phyloP scores from a whole-genome alignment of 2,329 filamentous ascomycete species.

The Neonectria sp. region DNA sequence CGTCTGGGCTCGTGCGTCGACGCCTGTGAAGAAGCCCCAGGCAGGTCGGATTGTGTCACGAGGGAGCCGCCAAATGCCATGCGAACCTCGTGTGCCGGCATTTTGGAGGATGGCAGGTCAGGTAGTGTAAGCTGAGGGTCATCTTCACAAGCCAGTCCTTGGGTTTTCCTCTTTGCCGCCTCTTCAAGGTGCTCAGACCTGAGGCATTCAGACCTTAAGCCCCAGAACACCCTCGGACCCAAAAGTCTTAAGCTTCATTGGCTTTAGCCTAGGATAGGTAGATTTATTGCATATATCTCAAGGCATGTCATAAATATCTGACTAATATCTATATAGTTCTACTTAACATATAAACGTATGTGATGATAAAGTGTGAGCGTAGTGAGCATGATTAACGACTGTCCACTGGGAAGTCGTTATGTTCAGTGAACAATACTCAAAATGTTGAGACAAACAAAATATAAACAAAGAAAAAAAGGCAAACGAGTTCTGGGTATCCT shows the following conservation, averaged over 20 bases:
- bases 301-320: too few species aligned
- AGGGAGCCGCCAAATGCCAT: slow-evolving; percentile 23
- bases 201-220: not conserved
- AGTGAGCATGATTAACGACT: not conserved
- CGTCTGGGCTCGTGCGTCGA: slow-evolving; percentile 29
- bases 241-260: not conserved
- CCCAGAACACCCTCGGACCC: not conserved
- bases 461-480: not conserved
- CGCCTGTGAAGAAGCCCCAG: not conserved
- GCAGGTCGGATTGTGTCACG: slow-evolving; percentile 37
- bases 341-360: too few species aligned
- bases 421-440: not conserved
- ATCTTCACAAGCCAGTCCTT: slow-evolving; percentile 5
- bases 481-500: slow-evolving; percentile 4
- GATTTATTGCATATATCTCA: too few species aligned
- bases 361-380: not conserved
- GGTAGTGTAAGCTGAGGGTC: slow-evolving; percentile 8
- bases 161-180: not conserved
- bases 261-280: too few species aligned
- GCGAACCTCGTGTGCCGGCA: not conserved
- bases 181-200: not conserved
- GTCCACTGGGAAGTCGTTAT: not conserved
- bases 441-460: not conserved
- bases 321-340: too few species aligned
- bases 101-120: not conserved